Base-by-base conservation (phyloP, 2,329 filamentous ascomycete species). In the Colletotrichum endophyticum region DNA sequence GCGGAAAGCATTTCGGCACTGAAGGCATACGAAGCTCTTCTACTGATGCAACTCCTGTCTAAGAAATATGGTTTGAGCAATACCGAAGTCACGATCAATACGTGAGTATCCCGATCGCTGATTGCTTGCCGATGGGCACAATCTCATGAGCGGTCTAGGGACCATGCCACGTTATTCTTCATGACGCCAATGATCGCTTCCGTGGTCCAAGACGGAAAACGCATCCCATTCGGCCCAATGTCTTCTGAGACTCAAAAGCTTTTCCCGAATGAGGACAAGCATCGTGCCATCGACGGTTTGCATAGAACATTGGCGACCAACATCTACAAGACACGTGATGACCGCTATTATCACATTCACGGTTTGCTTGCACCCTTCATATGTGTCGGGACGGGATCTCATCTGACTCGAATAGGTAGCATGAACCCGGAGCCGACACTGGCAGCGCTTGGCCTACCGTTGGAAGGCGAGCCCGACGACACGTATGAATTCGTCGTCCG, bases 1-100 rank as follows among this genome's bases (percentile, higher is more conserved):
- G 89, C 89, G 2, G 90, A 91, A 79, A 89, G 88, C 62, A 86
- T 90, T 3, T 85, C 88, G 1, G 82, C 87, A 2, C 77, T 90
- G 39, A 90, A 90, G 78, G 88, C 82, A 3, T 81, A 89, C 22
- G 88, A 90, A 78, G 88, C 87, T 12, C 84, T 85, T 0, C 83
- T 89, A 75, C 78, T 90, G 28, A 86, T 85, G 64, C 82, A 83
- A 2, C 80, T 90, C 9, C 64, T 90, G 13, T 83, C 84, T 61
- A 82, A 82, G n/a, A 89, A 89, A 76, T 90, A 90, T 74, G 80
- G 81, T 0, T 22, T 85, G 6, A 81, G 83, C 12, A 83, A 86
- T 0, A 80, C 84, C n/a, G 81, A 85, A 32, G 82, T 88, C 8
- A 81, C 83, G 1, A 89, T 90, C 74, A 87, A 90, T 73, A 89